phyloP scores from a whole-genome alignment of 2,329 filamentous ascomycete genomes.

The Fusarium nurragi region DNA sequence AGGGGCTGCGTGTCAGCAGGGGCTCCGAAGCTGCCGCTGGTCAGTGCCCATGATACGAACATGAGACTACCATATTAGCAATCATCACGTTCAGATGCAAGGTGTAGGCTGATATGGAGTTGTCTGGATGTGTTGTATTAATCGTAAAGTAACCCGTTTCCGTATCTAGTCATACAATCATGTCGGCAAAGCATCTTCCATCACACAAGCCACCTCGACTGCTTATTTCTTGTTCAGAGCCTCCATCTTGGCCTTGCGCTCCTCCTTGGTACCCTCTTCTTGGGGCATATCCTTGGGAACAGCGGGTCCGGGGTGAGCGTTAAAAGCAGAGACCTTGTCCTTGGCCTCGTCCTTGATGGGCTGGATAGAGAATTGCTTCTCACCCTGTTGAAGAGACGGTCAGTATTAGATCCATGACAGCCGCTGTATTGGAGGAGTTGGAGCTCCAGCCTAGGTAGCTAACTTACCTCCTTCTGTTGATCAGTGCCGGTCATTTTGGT shows the following conservation, averaged over 20 bases:
- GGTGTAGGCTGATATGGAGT: background rate
- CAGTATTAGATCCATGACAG: constrained; percentile 6
- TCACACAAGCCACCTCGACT: background rate
- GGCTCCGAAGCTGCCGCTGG: constrained; percentile 22
- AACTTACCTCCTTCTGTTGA: constrained; percentile 47
- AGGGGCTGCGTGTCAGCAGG: constrained; percentile 30
- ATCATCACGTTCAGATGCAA: background rate
- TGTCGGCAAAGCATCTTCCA: constrained; percentile 13
- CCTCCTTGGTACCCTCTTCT: constrained; percentile 72
- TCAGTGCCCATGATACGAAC: constrained; percentile 28
- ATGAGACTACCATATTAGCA: constrained; percentile 14
- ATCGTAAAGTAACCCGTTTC: constrained; percentile 15
- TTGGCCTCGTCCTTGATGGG: constrained; percentile 56
- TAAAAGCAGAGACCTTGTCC: constrained; percentile 61
- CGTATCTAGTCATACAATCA: constrained; percentile 38
- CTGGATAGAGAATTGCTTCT: constrained; percentile 58
- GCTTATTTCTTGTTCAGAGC: constrained; percentile 68
- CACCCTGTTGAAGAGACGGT: constrained; percentile 44
- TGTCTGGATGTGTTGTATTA: constrained; percentile 23
- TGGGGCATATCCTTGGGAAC: constrained; percentile 63
- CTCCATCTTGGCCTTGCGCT: constrained; percentile 71
- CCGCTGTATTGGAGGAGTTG: background rate
- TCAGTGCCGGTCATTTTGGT: constrained; percentile 45
- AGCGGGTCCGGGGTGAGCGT: constrained; percentile 67
- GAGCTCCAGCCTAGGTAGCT: background rate